Evolutionary conservation across 1,284 basidiomycete species (phyloP).

Genomic region (Irpex sp.): DNA sequence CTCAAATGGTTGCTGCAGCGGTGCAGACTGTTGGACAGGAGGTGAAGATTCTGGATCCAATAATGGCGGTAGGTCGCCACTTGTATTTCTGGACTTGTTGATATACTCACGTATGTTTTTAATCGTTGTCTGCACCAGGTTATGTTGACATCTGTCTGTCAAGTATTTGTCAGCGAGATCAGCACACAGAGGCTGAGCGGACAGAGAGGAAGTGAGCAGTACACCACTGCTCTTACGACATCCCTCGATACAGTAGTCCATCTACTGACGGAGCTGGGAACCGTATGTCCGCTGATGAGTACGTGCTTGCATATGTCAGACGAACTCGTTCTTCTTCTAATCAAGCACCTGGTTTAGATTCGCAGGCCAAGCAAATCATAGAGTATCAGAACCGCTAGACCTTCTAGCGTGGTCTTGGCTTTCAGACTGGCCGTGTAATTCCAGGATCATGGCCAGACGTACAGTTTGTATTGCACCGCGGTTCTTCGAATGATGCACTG

Average conservation of each 20-base stretch:
- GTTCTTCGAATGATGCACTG: too few relatives aligned
- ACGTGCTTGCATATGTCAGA: not conserved
- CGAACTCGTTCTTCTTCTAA: too few relatives aligned
- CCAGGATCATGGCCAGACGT: too few relatives aligned
- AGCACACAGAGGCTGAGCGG: not conserved
- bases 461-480: too few relatives aligned
- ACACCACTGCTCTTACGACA: conserved; percentile 2
- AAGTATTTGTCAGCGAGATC: conserved; percentile 33
- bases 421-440: too few relatives aligned
- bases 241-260: conserved; percentile 16
- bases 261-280: conserved; percentile 15
- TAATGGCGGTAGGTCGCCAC: conserved; percentile 31
- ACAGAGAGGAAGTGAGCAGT: conserved; percentile 5
- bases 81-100: too few relatives aligned
- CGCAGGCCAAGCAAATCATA: too few relatives aligned
- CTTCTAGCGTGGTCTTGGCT: too few relatives aligned
- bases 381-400: too few relatives aligned
- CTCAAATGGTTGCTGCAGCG: conserved; percentile 23
- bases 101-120: too few relatives aligned
- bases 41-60: conserved; percentile 28
- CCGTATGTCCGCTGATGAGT: conserved; percentile 23
- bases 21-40: conserved; percentile 20
- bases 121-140: conserved; percentile 27
- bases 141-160: conserved; percentile 32
- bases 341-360: too few relatives aligned